Percentiles rank a stretch among this genome's conserved stretches.
Evolutionary conservation across 352 stramenopile genomes (phyloP).

Genomic region (Phytophthora melonis): DNA sequence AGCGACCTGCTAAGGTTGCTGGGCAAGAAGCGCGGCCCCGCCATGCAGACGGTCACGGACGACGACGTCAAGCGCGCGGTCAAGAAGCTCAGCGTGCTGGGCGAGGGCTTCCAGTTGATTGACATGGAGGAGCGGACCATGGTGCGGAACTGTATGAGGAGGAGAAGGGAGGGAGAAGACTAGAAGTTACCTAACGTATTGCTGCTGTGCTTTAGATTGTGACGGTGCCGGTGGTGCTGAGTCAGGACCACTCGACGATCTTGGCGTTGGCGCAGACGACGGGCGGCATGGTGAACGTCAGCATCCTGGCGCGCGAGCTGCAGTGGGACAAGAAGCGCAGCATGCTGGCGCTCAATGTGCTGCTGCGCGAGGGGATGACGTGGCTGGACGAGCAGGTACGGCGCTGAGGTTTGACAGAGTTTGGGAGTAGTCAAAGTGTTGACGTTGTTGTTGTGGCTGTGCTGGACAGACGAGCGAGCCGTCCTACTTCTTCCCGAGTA

Average conservation of each 20-base stretch:
- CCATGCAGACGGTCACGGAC: constrained; percentile 85
- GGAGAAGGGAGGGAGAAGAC: not conserved
- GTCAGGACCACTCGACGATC: constrained; percentile 95
- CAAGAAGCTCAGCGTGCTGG: constrained; percentile 95
- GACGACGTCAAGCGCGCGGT: constrained; percentile 96
- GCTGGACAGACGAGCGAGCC: constrained; percentile 52
- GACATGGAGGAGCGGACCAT: constrained; percentile 93
- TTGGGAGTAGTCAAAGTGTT: not conserved
- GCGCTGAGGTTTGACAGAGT: not conserved
- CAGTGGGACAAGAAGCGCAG: constrained; percentile 93
- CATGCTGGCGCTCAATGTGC: constrained; percentile 91
- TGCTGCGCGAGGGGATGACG: constrained; percentile 96
- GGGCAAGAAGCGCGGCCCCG: constrained; percentile 67
- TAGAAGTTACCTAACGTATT: not conserved
- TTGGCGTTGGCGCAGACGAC: constrained; percentile 91
- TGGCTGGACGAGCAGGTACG: constrained; percentile 95
- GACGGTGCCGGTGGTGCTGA: constrained; percentile 95
- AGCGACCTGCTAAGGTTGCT: constrained; percentile 79
- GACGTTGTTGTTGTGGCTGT: not conserved
- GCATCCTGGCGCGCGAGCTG: constrained; percentile 82
- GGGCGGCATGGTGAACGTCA: constrained; percentile 89
- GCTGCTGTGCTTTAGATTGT: constrained; percentile 76
- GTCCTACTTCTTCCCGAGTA: constrained; percentile 90
- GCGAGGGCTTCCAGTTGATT: constrained; percentile 95
- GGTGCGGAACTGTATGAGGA: constrained; percentile 43